Conservation (phyloP, 2,329 filamentous ascomycete genomes). For the Fusarium algeriense region DNA sequence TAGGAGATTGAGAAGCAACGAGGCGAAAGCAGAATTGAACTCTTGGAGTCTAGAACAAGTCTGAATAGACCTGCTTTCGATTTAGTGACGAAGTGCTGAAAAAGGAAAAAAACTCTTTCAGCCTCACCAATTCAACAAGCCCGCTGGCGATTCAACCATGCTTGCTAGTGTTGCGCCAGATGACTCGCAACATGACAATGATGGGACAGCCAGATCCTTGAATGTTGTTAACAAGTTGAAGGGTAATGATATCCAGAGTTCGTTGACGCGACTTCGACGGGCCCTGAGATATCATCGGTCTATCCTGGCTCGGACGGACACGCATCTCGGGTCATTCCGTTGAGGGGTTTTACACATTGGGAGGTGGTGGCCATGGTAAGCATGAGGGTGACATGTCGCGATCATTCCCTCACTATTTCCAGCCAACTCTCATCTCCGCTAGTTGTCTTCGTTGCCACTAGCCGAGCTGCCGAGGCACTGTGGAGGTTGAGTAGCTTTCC, state of each 20-base stretch:
- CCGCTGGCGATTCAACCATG: slow-evolving; percentile 7
- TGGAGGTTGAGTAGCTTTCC: slow-evolving; percentile 29
- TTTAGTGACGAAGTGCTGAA: neutral
- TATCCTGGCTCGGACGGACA: neutral
- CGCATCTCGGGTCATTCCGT: slow-evolving; percentile 14
- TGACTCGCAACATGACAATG: slow-evolving; percentile 10
- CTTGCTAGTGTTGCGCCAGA: neutral
- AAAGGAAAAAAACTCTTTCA: neutral
- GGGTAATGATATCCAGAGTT: neutral
- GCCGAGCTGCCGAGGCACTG: slow-evolving; percentile 5
- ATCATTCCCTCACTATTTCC: slow-evolving; percentile 32
- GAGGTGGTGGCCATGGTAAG: neutral
- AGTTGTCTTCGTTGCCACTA: slow-evolving; percentile 8
- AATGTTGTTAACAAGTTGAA: neutral
- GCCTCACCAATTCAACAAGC: neutral
- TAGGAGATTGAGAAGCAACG: neutral
- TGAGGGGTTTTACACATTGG: neutral
- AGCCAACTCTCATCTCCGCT: slow-evolving; percentile 16
- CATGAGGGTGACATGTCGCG: slow-evolving; percentile 13
- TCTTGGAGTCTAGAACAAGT: slow-evolving; percentile 8
- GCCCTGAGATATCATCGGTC: neutral
- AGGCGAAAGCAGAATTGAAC: neutral
- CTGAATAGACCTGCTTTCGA: neutral
- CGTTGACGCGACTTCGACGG: neutral
- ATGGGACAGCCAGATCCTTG: neutral